Evolutionary conservation across 1,139 yeast genomes (phyloP).

Genomic region (Insectozyma bohioensis): DNA sequence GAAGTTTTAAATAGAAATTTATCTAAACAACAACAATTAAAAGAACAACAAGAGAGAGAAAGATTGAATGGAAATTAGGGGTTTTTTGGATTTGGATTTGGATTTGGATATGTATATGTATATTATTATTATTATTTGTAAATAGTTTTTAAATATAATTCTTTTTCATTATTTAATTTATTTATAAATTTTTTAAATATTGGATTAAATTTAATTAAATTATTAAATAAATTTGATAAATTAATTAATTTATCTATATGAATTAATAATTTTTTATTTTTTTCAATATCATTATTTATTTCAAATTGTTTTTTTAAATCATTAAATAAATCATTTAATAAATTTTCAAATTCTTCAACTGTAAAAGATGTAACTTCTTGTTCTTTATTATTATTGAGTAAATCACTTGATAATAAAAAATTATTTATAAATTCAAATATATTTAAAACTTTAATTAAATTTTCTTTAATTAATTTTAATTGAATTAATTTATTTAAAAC

Average conservation of each 20-base stretch:
- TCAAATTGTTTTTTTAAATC: constrained; percentile 20
- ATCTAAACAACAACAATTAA: constrained; percentile 29
- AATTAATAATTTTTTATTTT: constrained; percentile 27
- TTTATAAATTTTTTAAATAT: constrained; percentile 39
- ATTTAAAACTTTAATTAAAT: constrained; percentile 44
- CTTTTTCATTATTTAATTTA: constrained; percentile 11
- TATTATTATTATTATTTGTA: too few relatives aligned
- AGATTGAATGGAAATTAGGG: constrained; percentile 11
- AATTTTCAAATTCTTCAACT: constrained; percentile 32
- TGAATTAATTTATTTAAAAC: constrained; percentile 42
- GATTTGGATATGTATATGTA: neutral
- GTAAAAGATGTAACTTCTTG: constrained; percentile 10
- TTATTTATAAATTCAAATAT: constrained; percentile 40
- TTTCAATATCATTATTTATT: constrained; percentile 2
- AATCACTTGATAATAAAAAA: constrained; percentile 16
- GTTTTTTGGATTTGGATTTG: neutral
- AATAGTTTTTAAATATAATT: constrained; percentile 6
- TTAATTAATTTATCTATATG: constrained; percentile 45
- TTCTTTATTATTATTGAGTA: constrained; percentile 1
- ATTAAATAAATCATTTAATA: constrained; percentile 41
- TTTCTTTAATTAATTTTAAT: constrained; percentile 43
- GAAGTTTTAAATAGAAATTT: constrained; percentile 53
- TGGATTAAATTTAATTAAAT: constrained; percentile 47
- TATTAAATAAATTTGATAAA: constrained; percentile 52
- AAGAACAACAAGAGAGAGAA: constrained; percentile 19